Conservation (phyloP, 371 early-diverging fungal genomes). For the Zychaea mexicana region DNA sequence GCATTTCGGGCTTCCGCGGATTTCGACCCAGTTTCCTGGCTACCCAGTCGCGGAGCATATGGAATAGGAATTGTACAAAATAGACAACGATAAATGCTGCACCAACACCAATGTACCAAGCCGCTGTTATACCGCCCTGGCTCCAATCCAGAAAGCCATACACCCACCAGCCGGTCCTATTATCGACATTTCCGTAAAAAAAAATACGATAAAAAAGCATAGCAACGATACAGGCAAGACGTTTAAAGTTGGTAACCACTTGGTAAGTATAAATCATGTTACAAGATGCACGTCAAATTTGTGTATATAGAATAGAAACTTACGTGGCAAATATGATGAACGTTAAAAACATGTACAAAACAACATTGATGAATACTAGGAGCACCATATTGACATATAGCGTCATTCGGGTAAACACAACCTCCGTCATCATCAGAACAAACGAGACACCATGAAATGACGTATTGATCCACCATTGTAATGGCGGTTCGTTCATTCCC, state of each 20-base stretch:
- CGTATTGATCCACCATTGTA: slow-evolving; percentile 43
- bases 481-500: background rate
- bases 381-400: slow-evolving; percentile 41
- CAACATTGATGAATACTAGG: slow-evolving; percentile 35
- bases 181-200: too few relatives aligned
- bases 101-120: slow-evolving; percentile 46
- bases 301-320: background rate
- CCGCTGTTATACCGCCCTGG: slow-evolving; percentile 42
- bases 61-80: slow-evolving; percentile 37
- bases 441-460: slow-evolving; percentile 60
- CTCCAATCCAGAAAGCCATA: slow-evolving; percentile 57
- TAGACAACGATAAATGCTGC: slow-evolving; percentile 36
- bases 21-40: slow-evolving; percentile 12
- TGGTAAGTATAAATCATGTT: too few relatives aligned
- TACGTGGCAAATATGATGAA: slow-evolving; percentile 47
- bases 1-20: background rate
- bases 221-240: too few relatives aligned
- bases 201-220: background rate
- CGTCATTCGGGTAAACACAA: slow-evolving; percentile 50
- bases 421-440: slow-evolving; percentile 49
- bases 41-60: slow-evolving; percentile 34
- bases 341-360: slow-evolving; percentile 54
- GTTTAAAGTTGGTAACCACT: background rate
- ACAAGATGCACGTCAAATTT: too few relatives aligned
- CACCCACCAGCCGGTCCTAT: slow-evolving; percentile 41